phyloP scores from a whole-genome alignment of 2,329 filamentous ascomycete genomes.

The Trichoderma sp. region DNA sequence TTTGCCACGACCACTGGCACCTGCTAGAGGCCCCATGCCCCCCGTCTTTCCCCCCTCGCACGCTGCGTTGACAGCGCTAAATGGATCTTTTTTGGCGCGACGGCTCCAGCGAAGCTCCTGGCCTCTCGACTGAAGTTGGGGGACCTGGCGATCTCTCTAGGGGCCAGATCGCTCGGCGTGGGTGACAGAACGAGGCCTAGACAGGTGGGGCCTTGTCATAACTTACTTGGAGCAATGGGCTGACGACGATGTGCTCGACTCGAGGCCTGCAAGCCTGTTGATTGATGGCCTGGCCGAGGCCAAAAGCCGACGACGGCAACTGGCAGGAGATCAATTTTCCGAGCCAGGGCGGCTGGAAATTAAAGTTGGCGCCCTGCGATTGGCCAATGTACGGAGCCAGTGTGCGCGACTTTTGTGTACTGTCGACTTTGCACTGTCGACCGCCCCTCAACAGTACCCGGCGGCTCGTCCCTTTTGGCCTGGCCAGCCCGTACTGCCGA shows the following conservation, averaged over 20 bases:
- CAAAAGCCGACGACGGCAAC: conserved; percentile 10
- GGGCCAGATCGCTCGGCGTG: conserved; percentile 19
- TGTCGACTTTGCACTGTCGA: not conserved
- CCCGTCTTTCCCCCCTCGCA: not conserved
- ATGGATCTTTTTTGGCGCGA: conserved; percentile 14
- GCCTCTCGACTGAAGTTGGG: not conserved
- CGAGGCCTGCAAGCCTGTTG: not conserved
- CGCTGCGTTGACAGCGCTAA: conserved; percentile 13
- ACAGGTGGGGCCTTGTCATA: conserved; percentile 12
- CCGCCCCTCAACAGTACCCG: not conserved
- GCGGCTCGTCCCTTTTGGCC: not conserved
- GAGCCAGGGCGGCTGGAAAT: conserved; percentile 12
- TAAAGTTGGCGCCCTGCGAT: conserved; percentile 15
- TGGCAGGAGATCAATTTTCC: conserved; percentile 17
- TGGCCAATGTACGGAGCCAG: conserved; percentile 10
- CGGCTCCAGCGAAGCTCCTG: conserved; percentile 13
- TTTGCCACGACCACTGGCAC: not conserved
- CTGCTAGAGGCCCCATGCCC: not conserved
- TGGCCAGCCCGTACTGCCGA: not conserved
- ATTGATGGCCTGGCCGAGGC: conserved; percentile 1
- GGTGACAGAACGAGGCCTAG: conserved; percentile 15
- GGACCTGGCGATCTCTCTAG: conserved; percentile 20
- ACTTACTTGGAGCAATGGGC: conserved; percentile 2
- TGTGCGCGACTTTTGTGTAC: not conserved
- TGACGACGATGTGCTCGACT: not conserved